Base-by-base conservation (phyloP, 2,329 filamentous ascomycete species). In the Lasiodiplodia theobromae region DNA sequence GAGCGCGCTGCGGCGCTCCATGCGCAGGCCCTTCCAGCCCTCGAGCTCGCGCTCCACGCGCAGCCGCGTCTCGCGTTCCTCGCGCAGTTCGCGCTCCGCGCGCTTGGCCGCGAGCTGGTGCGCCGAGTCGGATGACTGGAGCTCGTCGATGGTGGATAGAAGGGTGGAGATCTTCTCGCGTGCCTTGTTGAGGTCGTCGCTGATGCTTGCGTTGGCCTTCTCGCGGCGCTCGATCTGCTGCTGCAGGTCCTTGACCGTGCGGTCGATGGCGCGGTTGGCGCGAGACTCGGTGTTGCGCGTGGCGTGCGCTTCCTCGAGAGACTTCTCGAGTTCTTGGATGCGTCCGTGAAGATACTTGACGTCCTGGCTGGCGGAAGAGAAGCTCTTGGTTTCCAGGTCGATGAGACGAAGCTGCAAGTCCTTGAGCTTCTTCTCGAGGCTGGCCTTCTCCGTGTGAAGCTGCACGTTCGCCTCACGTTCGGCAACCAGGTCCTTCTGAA, bases 371-470 rank as follows among this genome's bases (percentile, higher is more conserved):
- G 92, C 92, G 72, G 91, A 96, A 23, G 94, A 96, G 82, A 97
- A 98, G 66, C 94, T 94, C 84, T 98, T 98, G 53, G 96, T 98
- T 83, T 99, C 95, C 10, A 98, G 86, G 77, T 98, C 96, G 65
- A 99, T 91, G 68, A 97, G 88, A 76, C 90, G 90, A 66, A 98
- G 87, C 80, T 98, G 95, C 31, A 95, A 86, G 79, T 99, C 95
- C 79, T 94, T 97, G 63, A 97, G 85, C 67, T 88, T 89, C 84
- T 97, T 97, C 83, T 98, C 96, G 52, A 99, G 84, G 0, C 87
- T 87, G 3, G 92, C 92, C 83, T 97, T 98, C 73, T 97, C 93
- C 78, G 94, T 94, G 79, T 96, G 93, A 67, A 98, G 85, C 73
- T 92, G 88, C 5, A 91, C 89, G 74, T 90, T 94, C 40, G 87